Conservation (phyloP, 495 filamentous ascomycete species). For the Glarea lozoyensis region DNA sequence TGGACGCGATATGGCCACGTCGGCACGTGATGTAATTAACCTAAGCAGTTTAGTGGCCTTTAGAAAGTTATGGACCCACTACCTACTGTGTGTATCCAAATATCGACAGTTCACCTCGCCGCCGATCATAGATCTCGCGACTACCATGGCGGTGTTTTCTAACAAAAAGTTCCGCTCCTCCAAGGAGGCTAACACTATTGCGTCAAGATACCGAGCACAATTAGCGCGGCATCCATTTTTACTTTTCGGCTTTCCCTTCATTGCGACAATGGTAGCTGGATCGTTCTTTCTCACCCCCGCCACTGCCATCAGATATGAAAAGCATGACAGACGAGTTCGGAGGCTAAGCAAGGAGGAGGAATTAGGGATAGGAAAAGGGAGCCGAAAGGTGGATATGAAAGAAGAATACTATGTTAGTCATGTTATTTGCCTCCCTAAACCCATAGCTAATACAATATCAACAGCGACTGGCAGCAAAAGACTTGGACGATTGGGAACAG, state of each 20-base stretch:
- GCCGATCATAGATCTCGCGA: not conserved
- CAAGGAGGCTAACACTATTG: slow-evolving; percentile 53
- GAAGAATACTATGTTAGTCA: slow-evolving; percentile 96
- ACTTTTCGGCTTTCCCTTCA: slow-evolving; percentile 93
- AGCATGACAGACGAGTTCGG: slow-evolving; percentile 77
- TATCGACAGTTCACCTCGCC: no score
- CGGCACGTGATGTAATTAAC: slow-evolving; percentile 8
- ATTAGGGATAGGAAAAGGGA: slow-evolving; percentile 63
- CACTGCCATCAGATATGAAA: slow-evolving; percentile 86
- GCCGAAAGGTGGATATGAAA: slow-evolving; percentile 64
- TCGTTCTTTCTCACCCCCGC: slow-evolving; percentile 93
- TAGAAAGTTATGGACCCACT: no score
- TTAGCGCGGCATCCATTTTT: slow-evolving; percentile 76
- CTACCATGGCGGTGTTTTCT: slow-evolving; percentile 62
- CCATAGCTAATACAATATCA: slow-evolving; percentile 5
- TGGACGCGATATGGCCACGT: slow-evolving; percentile 1
- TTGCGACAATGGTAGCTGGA: slow-evolving; percentile 83
- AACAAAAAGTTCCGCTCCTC: slow-evolving; percentile 61
- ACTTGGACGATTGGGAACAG: slow-evolving; percentile 94
- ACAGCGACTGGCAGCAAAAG: slow-evolving; percentile 81
- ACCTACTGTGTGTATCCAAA: no score
- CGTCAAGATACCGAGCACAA: slow-evolving; percentile 61
- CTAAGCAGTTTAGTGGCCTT: not conserved
- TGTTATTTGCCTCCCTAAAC: no score
- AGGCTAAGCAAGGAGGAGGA: slow-evolving; percentile 76